A percentile compares a stretch with the other conserved stretches of the same genome.
Evolutionary conservation across 1,284 basidiomycete species (phyloP).

Genomic region (Heterobasidion annosum): DNA sequence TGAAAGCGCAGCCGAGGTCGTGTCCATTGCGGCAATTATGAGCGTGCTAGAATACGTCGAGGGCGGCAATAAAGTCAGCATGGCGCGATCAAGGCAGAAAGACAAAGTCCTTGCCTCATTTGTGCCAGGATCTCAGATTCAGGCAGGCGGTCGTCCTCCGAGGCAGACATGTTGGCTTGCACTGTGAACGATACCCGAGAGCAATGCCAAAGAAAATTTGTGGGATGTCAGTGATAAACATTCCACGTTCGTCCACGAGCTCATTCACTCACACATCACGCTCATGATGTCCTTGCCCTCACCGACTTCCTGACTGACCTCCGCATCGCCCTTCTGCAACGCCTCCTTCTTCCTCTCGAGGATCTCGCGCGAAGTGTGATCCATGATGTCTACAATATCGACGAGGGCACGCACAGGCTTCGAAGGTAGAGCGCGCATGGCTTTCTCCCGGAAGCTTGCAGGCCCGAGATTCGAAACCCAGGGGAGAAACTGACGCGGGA

Average conservation of each 20-base stretch:
- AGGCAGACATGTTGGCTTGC: constrained; percentile 5
- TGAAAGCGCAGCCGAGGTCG: constrained; percentile 13
- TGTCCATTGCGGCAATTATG: constrained; percentile 15
- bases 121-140: constrained; percentile 10
- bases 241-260: neutral
- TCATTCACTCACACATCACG: neutral
- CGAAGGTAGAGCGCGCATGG: constrained; percentile 4
- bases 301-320: constrained; percentile 5
- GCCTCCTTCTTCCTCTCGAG: constrained; percentile 23
- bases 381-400: constrained; percentile 38
- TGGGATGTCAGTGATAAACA: neutral
- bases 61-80: neutral
- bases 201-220: too few relatives aligned
- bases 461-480: neutral
- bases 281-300: constrained; percentile 2
- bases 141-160: constrained; percentile 3
- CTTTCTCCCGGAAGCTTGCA: neutral
- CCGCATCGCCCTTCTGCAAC: constrained; percentile 22
- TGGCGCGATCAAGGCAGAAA: neutral
- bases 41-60: constrained; percentile 7
- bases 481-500: neutral
- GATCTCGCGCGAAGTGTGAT: constrained; percentile 30
- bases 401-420: too few relatives aligned
- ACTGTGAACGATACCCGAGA: neutral
- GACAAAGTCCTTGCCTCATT: constrained; percentile 7